Percentiles rank a stretch among this genome's conserved stretches.
Conservation (phyloP, 306 rosid genomes). For the Cyclanthera cordifolia region DNA sequence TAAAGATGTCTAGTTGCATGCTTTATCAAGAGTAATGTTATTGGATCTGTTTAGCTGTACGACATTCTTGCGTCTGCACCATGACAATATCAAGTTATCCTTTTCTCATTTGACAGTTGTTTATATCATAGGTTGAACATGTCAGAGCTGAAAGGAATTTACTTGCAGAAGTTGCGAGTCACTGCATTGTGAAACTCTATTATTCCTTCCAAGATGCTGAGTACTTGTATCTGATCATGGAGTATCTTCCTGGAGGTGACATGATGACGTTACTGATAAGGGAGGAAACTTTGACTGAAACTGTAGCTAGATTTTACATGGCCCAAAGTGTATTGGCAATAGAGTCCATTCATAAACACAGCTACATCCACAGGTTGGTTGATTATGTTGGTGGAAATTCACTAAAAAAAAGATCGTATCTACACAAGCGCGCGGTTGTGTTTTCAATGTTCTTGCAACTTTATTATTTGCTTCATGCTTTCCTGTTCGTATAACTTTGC, state of each 20-base stretch:
- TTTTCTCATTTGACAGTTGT: constrained; percentile 2
- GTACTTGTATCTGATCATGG: constrained; percentile 76
- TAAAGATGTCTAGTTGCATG: not conserved
- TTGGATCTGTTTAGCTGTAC: not conserved
- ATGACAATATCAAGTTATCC: not conserved
- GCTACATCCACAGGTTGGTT: constrained; percentile 75
- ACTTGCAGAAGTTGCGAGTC: constrained; percentile 86
- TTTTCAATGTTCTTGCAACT: too few species aligned
- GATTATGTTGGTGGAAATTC: not conserved
- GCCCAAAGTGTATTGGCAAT: constrained; percentile 75
- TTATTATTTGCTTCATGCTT: not conserved
- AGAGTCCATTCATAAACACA: constrained; percentile 77
- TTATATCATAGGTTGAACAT: constrained; percentile 39
- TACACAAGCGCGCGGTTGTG: too few species aligned
- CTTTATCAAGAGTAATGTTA: not conserved
- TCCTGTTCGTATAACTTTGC: constrained; percentile 1
- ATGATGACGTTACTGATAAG: constrained; percentile 86
- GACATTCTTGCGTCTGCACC: not conserved
- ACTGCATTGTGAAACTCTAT: constrained; percentile 85
- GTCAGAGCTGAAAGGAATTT: constrained; percentile 82
- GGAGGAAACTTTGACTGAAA: constrained; percentile 92
- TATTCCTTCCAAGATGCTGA: constrained; percentile 91
- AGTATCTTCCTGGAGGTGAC: constrained; percentile 94
- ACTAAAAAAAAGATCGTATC: not conserved
- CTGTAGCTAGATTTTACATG: constrained; percentile 55